These are phyloP conservation scores for Thermothelomyces thermophilus DNA, from an alignment of 2,329 filamentous ascomycete genomes.

Conservation along the genomic window DNA sequence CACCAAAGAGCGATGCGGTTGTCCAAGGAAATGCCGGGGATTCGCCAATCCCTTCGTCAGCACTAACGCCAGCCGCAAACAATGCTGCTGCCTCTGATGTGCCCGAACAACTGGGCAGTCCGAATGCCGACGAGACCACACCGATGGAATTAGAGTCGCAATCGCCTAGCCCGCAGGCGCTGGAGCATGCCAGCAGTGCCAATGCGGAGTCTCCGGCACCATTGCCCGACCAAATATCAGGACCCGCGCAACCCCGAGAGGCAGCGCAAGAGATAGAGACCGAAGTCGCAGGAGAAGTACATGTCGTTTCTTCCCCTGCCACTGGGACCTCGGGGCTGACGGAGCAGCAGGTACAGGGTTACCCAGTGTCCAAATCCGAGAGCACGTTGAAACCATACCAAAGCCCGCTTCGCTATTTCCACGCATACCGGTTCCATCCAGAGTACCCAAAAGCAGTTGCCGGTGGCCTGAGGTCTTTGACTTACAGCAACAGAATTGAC, in stretches of 20 bases:
- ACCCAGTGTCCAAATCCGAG: conserved; percentile 8
- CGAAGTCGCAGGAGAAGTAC: conserved; percentile 38
- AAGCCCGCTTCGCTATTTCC: conserved; percentile 76
- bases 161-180: conserved; percentile 19
- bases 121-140: conserved; percentile 16
- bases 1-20: background rate
- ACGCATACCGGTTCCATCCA: conserved; percentile 84
- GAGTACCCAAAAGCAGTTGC: conserved; percentile 61
- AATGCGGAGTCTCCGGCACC: conserved; percentile 24
- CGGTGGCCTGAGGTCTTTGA: conserved; percentile 80
- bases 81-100: background rate
- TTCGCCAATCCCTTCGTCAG: background rate
- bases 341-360: conserved; percentile 16
- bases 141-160: conserved; percentile 24
- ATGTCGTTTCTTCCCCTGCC: conserved; percentile 28
- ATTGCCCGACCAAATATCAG: conserved; percentile 30
- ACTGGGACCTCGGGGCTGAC: conserved; percentile 20
- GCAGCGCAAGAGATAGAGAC: conserved; percentile 26
- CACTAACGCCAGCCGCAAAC: background rate
- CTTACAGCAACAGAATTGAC: conserved; percentile 89
- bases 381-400: conserved; percentile 55
- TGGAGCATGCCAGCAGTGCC: conserved; percentile 16
- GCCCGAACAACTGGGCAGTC: background rate
- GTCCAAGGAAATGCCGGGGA: background rate
- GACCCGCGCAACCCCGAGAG: conserved; percentile 22